Conservation (phyloP, 2,329 filamentous ascomycete species). For the Sclerotinia minor region DNA sequence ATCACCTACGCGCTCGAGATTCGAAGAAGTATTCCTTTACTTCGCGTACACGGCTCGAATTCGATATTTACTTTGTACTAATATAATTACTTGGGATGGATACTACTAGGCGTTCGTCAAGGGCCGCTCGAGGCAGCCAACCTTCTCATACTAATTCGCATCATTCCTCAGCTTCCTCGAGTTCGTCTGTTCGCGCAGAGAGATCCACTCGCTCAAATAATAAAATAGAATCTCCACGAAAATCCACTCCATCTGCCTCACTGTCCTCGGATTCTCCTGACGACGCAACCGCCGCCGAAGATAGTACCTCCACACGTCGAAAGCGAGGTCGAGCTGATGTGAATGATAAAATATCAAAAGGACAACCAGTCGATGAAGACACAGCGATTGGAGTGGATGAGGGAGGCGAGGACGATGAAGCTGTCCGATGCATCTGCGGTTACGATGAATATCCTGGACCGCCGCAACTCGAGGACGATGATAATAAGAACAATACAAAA, state of each 20-base stretch:
- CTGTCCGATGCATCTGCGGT: constrained; percentile 93
- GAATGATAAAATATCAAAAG: constrained; percentile 44
- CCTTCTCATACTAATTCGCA: constrained; percentile 66
- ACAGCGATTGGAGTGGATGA: constrained; percentile 64
- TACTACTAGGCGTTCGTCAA: constrained; percentile 79
- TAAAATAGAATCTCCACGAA: constrained; percentile 71
- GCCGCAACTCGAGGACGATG: constrained; percentile 57
- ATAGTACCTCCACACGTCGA: constrained; percentile 71
- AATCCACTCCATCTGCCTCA: constrained; percentile 72
- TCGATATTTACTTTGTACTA: constrained; percentile 20
- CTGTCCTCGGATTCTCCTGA: constrained; percentile 69
- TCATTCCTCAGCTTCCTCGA: constrained; percentile 75
- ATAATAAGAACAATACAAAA: constrained; percentile 53
- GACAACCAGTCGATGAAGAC: constrained; percentile 50
- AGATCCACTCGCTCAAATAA: constrained; percentile 70
- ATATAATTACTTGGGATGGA: constrained; percentile 47
- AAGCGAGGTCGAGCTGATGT: constrained; percentile 64
- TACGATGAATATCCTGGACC: constrained; percentile 92
- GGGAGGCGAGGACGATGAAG: constrained; percentile 80
- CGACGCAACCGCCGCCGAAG: constrained; percentile 57
- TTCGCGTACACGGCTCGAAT: constrained; percentile 8
- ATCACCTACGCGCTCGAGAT: constrained; percentile 18
- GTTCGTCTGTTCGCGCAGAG: constrained; percentile 74
- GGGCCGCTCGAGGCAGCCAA: constrained; percentile 81
- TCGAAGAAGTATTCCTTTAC: constrained; percentile 6